Evolutionary conservation across 2,329 filamentous ascomycete genomes (phyloP).

Genomic region (Microsporum canis): DNA sequence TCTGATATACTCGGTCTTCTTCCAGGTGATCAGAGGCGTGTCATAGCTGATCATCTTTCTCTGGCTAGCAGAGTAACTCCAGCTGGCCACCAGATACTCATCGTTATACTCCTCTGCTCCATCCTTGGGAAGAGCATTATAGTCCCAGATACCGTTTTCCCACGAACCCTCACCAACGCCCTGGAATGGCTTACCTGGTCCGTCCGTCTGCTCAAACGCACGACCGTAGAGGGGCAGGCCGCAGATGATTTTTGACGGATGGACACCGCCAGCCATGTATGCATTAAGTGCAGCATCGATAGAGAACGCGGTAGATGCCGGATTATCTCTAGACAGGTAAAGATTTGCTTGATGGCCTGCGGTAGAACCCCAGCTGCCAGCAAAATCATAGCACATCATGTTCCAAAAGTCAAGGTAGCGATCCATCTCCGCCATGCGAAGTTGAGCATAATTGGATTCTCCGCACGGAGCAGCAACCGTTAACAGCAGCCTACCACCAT

Average conservation of each 20-base stretch:
- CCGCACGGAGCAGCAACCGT: conserved; percentile 37
- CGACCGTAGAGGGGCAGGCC: conserved; percentile 91
- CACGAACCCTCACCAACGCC: conserved; percentile 71
- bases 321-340: conserved; percentile 46
- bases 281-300: conserved; percentile 58
- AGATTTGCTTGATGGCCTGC: conserved; percentile 77
- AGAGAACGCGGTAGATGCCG: conserved; percentile 64
- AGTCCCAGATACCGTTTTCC: conserved; percentile 81
- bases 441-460: conserved; percentile 32
- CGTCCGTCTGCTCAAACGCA: conserved; percentile 67
- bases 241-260: conserved; percentile 63
- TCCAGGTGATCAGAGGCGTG: conserved; percentile 52
- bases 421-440: conserved; percentile 39
- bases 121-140: conserved; percentile 65
- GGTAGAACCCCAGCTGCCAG: conserved; percentile 64
- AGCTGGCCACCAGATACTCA: conserved; percentile 53
- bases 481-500: conserved; percentile 34
- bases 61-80: conserved; percentile 54
- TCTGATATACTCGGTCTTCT: conserved; percentile 63
- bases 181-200: conserved; percentile 56
- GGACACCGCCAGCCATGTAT: conserved; percentile 58
- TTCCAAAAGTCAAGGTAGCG: conserved; percentile 43
- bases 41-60: conserved; percentile 65
- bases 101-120: conserved; percentile 54
- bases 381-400: conserved; percentile 77